Percentiles rank a stretch among this genome's conserved stretches.
Evolutionary conservation across 345 rosid genomes (phyloP).

Genomic region (Eucalyptus brandiana): DNA sequence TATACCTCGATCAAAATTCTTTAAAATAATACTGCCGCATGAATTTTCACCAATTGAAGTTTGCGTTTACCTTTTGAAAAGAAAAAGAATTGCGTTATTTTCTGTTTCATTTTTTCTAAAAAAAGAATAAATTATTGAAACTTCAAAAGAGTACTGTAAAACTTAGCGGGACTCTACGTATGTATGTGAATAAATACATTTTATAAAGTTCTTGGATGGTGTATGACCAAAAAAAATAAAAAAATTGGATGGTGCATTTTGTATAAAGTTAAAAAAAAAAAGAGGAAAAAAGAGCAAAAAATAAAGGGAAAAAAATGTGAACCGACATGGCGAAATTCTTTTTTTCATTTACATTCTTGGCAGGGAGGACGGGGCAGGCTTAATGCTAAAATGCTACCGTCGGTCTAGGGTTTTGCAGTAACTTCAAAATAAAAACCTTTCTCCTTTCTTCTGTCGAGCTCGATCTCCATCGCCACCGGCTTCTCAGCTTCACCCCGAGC

Average conservation of each 20-base stretch:
- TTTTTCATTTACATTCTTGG: not conserved
- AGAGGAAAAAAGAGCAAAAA: not conserved
- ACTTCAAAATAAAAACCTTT: not conserved
- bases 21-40: not conserved
- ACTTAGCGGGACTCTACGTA: not conserved
- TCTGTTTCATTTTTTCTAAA: not conserved
- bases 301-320: not conserved
- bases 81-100: not conserved
- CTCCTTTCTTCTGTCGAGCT: not conserved
- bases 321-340: not conserved
- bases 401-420: not conserved
- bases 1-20: not conserved
- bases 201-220: not conserved
- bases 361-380: not conserved
- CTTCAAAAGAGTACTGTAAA: not conserved
- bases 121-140: not conserved
- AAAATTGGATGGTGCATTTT: not conserved
- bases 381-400: not conserved
- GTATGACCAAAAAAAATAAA: not conserved
- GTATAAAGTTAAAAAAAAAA: not conserved
- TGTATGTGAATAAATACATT: not conserved
- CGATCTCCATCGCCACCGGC: not conserved
- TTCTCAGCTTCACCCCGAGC: not conserved
- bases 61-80: not conserved
- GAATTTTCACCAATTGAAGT: not conserved